A percentile compares a stretch with the other conserved stretches of the same genome.
These are phyloP conservation scores for Exserohilum rostratum DNA, from an alignment of 2,329 filamentous ascomycete species.

Conservation along the genomic window DNA sequence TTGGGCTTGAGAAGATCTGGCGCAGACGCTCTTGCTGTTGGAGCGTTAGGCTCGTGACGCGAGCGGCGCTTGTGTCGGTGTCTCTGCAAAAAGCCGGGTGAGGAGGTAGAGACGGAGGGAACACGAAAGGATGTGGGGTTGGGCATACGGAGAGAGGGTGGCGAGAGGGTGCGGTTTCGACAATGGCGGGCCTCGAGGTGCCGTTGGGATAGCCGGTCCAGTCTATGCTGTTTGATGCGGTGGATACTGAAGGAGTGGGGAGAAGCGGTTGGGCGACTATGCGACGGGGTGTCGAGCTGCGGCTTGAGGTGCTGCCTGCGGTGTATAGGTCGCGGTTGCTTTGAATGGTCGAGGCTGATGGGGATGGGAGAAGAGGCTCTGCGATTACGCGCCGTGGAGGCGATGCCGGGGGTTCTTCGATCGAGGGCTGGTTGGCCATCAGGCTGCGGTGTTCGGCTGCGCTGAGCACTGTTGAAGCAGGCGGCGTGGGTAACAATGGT, in stretches of 20 bases:
- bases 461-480: slow-evolving; percentile 36
- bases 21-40: slow-evolving; percentile 43
- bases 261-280: slow-evolving; percentile 36
- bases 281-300: slow-evolving; percentile 19
- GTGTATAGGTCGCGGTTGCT: slow-evolving; percentile 25
- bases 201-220: slow-evolving; percentile 28
- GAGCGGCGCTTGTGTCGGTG: slow-evolving; percentile 9
- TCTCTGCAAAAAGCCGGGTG: neutral
- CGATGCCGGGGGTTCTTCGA: slow-evolving; percentile 25
- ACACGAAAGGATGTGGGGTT: slow-evolving; percentile 8
- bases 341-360: slow-evolving; percentile 36
- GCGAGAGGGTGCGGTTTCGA: slow-evolving; percentile 30
- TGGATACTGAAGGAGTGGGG: slow-evolving; percentile 40
- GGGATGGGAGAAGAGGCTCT: slow-evolving; percentile 39
- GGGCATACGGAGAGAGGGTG: slow-evolving; percentile 10
- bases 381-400: slow-evolving; percentile 31
- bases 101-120: slow-evolving; percentile 2
- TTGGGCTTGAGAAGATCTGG: slow-evolving; percentile 36
- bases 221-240: slow-evolving; percentile 31
- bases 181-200: slow-evolving; percentile 43
- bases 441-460: slow-evolving; percentile 30
- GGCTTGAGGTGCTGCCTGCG: slow-evolving; percentile 1
- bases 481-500: slow-evolving; percentile 42
- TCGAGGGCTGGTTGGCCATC: slow-evolving; percentile 34
- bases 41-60: slow-evolving; percentile 21